These are phyloP conservation scores for Ogataea nitratoaversa DNA, from an alignment of 805 yeast species.

Conservation along the genomic window DNA sequence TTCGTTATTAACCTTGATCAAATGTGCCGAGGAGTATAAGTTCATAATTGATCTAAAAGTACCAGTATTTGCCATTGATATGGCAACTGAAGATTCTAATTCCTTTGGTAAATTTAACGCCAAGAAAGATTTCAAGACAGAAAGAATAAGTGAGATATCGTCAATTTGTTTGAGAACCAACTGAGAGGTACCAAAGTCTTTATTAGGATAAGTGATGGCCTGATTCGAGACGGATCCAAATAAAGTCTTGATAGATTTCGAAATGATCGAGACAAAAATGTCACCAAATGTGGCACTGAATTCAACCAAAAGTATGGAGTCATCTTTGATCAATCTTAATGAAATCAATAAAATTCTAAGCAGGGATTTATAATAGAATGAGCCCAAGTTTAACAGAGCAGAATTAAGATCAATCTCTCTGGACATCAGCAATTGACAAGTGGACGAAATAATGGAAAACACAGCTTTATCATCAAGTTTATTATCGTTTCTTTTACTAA, in stretches of 20 bases:
- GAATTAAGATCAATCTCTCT: slow-evolving; percentile 44
- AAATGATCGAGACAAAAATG: slow-evolving; percentile 58
- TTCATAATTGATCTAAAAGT: slow-evolving; percentile 59
- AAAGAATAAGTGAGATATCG: slow-evolving; percentile 59
- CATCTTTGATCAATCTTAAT: slow-evolving; percentile 39
- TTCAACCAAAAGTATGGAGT: slow-evolving; percentile 38
- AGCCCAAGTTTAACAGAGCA: slow-evolving; percentile 35
- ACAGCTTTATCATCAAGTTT: slow-evolving; percentile 33
- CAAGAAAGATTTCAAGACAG: slow-evolving; percentile 58
- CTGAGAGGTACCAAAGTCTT: slow-evolving; percentile 30
- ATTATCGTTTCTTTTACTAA: slow-evolving; percentile 30
- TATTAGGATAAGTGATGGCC: slow-evolving; percentile 38
- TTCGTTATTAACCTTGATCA: slow-evolving; percentile 55
- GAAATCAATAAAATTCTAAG: slow-evolving; percentile 52
- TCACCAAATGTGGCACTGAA: slow-evolving; percentile 49
- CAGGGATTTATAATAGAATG: slow-evolving; percentile 52
- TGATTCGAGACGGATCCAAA: slow-evolving; percentile 57
- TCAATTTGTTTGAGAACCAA: slow-evolving; percentile 51
- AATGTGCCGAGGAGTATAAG: slow-evolving; percentile 64
- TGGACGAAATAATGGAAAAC: slow-evolving; percentile 38
- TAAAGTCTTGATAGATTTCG: slow-evolving; percentile 60
- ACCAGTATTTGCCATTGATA: slow-evolving; percentile 51
- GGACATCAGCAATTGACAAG: slow-evolving; percentile 45
- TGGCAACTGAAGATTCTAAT: slow-evolving; percentile 47
- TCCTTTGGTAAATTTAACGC: slow-evolving; percentile 43